These are phyloP conservation scores for Quaeritorhiza haematococci DNA, from an alignment of 371 early-diverging fungal genomes.

Conservation along the genomic window DNA sequence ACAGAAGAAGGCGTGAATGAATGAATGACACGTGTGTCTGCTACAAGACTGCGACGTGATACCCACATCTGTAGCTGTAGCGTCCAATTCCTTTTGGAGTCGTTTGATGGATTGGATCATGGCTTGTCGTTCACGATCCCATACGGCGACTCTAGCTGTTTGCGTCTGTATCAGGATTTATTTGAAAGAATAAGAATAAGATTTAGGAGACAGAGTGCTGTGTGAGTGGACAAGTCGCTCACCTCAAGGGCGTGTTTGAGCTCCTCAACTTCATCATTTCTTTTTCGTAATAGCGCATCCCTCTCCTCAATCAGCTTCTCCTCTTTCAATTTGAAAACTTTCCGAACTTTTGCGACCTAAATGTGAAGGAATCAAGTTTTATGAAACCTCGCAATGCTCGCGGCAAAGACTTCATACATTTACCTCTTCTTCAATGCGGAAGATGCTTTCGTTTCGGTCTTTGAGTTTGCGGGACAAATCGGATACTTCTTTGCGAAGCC, in stretches of 20 bases:
- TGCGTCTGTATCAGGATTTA: slow-evolving; percentile 9
- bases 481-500: slow-evolving; percentile 20
- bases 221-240: background rate
- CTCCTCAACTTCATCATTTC: slow-evolving; percentile 15
- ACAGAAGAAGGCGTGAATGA: background rate
- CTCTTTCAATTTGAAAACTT: slow-evolving; percentile 32
- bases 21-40: slow-evolving; percentile 2
- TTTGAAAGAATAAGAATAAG: background rate
- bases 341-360: slow-evolving; percentile 18
- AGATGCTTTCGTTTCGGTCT: slow-evolving; percentile 44
- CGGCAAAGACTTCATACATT: background rate
- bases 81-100: slow-evolving; percentile 13
- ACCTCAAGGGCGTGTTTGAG: slow-evolving; percentile 25
- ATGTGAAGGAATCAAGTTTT: background rate
- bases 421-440: slow-evolving; percentile 43
- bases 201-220: background rate
- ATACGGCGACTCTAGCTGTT: slow-evolving; percentile 9
- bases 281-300: slow-evolving; percentile 11
- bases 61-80: slow-evolving; percentile 1
- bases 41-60: slow-evolving; percentile 5
- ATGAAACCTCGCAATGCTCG: background rate
- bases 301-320: slow-evolving; percentile 23
- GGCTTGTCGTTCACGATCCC: slow-evolving; percentile 31
- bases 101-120: slow-evolving; percentile 20
- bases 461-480: slow-evolving; percentile 28